phyloP scores from a whole-genome alignment of 2,329 filamentous ascomycete species.

The Raffaelea deltoideospora region DNA sequence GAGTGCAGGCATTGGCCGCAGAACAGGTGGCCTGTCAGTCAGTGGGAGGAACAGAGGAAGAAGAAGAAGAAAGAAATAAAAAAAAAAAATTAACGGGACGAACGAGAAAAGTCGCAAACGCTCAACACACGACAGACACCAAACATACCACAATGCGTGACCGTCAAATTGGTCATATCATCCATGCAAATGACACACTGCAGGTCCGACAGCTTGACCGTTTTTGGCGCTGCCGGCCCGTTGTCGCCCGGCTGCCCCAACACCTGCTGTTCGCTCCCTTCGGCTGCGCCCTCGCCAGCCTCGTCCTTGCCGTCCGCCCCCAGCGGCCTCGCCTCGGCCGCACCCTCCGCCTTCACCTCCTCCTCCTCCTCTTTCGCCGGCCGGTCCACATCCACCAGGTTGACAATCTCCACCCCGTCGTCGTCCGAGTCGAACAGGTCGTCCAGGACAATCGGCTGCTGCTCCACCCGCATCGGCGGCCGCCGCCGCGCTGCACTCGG shows the following conservation, averaged over 20 bases:
- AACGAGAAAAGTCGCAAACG: not conserved
- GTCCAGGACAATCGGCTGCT: constrained; percentile 1
- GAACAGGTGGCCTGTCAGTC: constrained; percentile 43
- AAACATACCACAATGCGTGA: constrained; percentile 52
- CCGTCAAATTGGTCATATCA: constrained; percentile 38
- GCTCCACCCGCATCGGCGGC: too few species aligned
- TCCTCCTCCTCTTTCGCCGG: not conserved
- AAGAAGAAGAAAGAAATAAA: not conserved
- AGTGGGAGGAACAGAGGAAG: constrained; percentile 2
- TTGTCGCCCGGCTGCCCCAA: too few species aligned
- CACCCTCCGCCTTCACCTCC: constrained; percentile 18
- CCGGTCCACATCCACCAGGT: constrained; percentile 18
- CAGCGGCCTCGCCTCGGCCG: too few species aligned
- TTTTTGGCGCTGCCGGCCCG: constrained; percentile 22
- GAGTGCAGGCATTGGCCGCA: constrained; percentile 48
- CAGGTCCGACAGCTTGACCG: constrained; percentile 37
- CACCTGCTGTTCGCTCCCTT: too few species aligned
- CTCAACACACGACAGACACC: too few species aligned
- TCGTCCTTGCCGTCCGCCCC: not conserved
- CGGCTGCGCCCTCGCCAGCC: not conserved
- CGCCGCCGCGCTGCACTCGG: too few species aligned
- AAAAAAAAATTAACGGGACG: not conserved
- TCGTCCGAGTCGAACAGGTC: constrained; percentile 6
- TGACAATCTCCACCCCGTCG: constrained; percentile 16
- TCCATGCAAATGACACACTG: constrained; percentile 58